Evolutionary conservation across 2,329 filamentous ascomycete species (phyloP), one percentile per base, ranked within the genome.

Genomic region (Epichloe brachyelytri): DNA sequence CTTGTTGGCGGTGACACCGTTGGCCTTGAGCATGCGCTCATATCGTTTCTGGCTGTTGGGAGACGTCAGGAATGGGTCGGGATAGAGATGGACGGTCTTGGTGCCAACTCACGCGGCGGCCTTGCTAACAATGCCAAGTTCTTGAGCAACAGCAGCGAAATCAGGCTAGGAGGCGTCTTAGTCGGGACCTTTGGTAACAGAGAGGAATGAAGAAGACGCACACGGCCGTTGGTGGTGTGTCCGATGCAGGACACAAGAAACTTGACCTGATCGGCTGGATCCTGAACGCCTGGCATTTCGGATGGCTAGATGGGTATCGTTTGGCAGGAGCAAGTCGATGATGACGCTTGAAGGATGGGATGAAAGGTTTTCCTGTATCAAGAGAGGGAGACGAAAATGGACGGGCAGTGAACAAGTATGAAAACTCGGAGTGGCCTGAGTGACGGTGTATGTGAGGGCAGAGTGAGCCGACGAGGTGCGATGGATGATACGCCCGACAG

Each of bases 221-320:
- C 83, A 63, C 78, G 80, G 54, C 82, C 82, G 55, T 74, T 73
- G 58, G 67, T 72, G 10, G 78, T 76, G 64, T 81, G 67, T 49
- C 75, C 73, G 63, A 86, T 83, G 65, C 83, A 86, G 49, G 72
- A 71, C 46, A 86, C 73, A 22, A 87, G 71, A 62, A 87, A 85
- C 54, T 74, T 76, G 65, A 86, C 74, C 57, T 85, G 80, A 0
- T 67, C 66, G 30, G 79, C 72, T 19, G 76, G 69, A 30, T 78
- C 73, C 20, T 68, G 66, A 52, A 12, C 17, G 33, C 12, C 15
- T 3, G 50, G 47, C 52, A 53, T 63, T 48, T 48, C 59, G 46
- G 11, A 12, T 14, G 38, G 45, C 4, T 15, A 38, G 22, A 44
- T 44, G 7, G 41, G 12, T 8, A 30, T n/a, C 14, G 22, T 4